A percentile compares a stretch with the other conserved stretches of the same genome.
Conservation (phyloP, 1,284 basidiomycete species). For the Malassezia restricta region DNA sequence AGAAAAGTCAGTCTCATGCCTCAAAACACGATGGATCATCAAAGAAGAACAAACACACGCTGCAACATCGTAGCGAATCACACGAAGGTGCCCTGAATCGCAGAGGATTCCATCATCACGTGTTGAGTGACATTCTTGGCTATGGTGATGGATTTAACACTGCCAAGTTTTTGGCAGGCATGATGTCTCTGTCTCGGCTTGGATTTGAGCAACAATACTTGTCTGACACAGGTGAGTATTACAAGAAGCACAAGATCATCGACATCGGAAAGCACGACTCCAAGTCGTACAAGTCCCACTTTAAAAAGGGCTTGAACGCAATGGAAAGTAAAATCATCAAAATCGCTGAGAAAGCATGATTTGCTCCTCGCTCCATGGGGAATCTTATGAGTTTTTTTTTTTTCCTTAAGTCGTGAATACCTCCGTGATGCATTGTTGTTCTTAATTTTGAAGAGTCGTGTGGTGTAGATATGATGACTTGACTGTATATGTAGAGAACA, state of each 20-base stretch:
- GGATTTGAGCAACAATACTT: constrained; percentile 15
- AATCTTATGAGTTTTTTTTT: no score
- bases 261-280: neutral
- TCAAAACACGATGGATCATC: neutral
- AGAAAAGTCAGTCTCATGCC: neutral
- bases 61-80: neutral
- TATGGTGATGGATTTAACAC: constrained; percentile 12
- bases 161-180: constrained; percentile 5
- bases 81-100: neutral
- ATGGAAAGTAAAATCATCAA: neutral
- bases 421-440: no score
- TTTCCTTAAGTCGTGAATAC: no score
- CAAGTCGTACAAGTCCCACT: constrained; percentile 1
- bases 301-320: neutral
- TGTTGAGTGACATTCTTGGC: neutral
- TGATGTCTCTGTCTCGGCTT: constrained; percentile 10
- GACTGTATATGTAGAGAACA: no score
- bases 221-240: constrained; percentile 6
- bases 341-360: neutral
- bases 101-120: neutral
- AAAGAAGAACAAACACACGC: neutral
- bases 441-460: no score
- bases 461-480: no score
- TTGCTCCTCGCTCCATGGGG: neutral
- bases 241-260: constrained; percentile 6